These are phyloP conservation scores for Pythium sp. DNA, from an alignment of 352 stramenopile genomes.

Conservation along the genomic window DNA sequence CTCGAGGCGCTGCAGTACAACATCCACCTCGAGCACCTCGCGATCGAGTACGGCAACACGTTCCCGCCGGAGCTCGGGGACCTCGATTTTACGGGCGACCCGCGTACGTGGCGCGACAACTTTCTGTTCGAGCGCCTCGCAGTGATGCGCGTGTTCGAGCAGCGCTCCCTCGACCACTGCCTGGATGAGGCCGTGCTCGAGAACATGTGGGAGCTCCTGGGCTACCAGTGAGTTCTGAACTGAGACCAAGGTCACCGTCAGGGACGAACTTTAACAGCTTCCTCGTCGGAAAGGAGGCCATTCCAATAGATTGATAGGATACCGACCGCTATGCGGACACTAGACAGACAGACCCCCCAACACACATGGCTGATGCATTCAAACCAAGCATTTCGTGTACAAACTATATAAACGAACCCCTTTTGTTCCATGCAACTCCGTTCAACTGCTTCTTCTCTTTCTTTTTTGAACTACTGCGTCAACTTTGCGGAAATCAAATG, in stretches of 20 bases:
- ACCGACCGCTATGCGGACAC: not conserved
- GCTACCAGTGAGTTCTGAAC: conserved; percentile 20
- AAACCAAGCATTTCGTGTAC: not conserved
- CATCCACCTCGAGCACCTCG: conserved; percentile 42
- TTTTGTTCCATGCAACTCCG: not conserved
- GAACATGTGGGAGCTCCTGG: conserved; percentile 52
- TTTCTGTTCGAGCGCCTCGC: conserved; percentile 47
- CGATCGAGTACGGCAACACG: conserved; percentile 56
- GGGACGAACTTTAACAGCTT: not conserved
- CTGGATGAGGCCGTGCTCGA: conserved; percentile 47
- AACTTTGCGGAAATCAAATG: not conserved
- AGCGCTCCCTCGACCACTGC: conserved; percentile 33
- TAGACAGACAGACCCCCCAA: not conserved
- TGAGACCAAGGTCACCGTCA: not conserved
- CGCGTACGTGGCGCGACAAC: conserved; percentile 39
- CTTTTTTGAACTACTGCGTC: not conserved
- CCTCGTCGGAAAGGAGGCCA: conserved; percentile 8
- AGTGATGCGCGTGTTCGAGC: conserved; percentile 46
- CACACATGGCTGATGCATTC: too few species aligned
- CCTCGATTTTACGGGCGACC: conserved; percentile 48
- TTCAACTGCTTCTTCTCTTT: not conserved
- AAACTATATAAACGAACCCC: not conserved
- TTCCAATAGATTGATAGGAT: not conserved
- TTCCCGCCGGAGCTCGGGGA: conserved; percentile 47
- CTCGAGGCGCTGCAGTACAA: conserved; percentile 54